Evolutionary conservation across 192 early-diverging fungal genomes (phyloP).

Genomic region (Backusella parvicylindrica): DNA sequence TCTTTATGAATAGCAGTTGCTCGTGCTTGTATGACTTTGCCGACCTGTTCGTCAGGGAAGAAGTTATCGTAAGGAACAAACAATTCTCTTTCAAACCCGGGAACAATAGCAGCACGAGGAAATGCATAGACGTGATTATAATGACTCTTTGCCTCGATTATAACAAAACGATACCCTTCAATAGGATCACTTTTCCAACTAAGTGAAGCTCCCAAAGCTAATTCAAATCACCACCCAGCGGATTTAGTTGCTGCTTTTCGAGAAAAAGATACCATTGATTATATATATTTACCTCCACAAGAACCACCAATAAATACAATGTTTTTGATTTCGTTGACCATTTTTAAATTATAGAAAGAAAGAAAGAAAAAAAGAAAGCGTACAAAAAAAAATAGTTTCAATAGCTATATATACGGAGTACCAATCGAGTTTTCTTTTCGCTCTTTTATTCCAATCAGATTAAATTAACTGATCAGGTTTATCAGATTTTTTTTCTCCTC

Average conservation of each 20-base stretch:
- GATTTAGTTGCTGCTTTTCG: background rate
- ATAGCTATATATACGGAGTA: background rate
- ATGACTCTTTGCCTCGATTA: conserved; percentile 56
- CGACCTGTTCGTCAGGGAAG: conserved; percentile 36
- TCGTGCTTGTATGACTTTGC: conserved; percentile 44
- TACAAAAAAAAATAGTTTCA: background rate
- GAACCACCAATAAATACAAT: conserved; percentile 52
- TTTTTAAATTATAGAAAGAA: background rate
- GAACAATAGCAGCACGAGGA: conserved; percentile 51
- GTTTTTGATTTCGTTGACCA: conserved; percentile 11
- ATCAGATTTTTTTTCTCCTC: background rate
- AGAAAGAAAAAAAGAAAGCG: background rate
- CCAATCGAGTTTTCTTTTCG: background rate
- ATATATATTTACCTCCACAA: conserved; percentile 36
- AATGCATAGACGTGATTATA: conserved; percentile 62
- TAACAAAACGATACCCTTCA: conserved; percentile 44
- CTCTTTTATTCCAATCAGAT: background rate
- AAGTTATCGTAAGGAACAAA: conserved; percentile 52
- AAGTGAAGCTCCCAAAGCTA: conserved; percentile 32
- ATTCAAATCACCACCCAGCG: background rate
- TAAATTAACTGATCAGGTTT: background rate
- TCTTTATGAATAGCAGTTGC: conserved; percentile 45
- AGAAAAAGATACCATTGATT: background rate
- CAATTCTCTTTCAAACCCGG: conserved; percentile 57
- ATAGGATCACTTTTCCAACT: conserved; percentile 35